These are phyloP conservation scores for Teratosphaeria destructans DNA, from an alignment of 2,329 filamentous ascomycete species.

Conservation along the genomic window DNA sequence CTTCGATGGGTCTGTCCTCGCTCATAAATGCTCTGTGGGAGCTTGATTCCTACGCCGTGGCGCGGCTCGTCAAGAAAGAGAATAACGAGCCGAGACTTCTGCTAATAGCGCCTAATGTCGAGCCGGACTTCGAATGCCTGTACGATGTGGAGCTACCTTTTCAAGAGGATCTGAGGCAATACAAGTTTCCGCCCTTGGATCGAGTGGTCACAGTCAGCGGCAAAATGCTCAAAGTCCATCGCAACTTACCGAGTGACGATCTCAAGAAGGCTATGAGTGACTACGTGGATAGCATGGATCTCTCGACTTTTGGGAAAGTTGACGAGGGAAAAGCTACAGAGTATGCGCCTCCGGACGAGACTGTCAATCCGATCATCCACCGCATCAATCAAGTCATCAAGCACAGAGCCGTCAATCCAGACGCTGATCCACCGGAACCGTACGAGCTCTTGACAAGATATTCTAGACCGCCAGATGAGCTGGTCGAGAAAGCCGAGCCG, in stretches of 20 bases:
- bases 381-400: constrained; percentile 78
- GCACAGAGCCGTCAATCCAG: constrained; percentile 66
- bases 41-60: constrained; percentile 74
- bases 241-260: constrained; percentile 66
- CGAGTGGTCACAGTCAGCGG: constrained; percentile 80
- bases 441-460: constrained; percentile 60
- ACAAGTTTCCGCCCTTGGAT: constrained; percentile 83
- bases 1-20: constrained; percentile 75
- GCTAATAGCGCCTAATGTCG: constrained; percentile 69
- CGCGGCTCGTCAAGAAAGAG: constrained; percentile 75
- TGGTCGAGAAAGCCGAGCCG: constrained; percentile 49
- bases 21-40: constrained; percentile 81
- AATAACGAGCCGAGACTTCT: constrained; percentile 67
- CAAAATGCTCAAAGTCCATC: constrained; percentile 67
- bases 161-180: constrained; percentile 81
- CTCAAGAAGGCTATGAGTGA: constrained; percentile 74
- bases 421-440: constrained; percentile 51
- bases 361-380: constrained; percentile 77
- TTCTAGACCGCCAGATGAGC: constrained; percentile 57
- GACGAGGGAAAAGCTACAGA: constrained; percentile 60
- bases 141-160: constrained; percentile 88
- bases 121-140: constrained; percentile 70
- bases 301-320: constrained; percentile 59
- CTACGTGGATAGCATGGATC: constrained; percentile 88
- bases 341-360: constrained; percentile 68